Evolutionary conservation across 2,329 filamentous ascomycete species (phyloP), one percentile per base, ranked within the genome.

Genomic region (Ramularia endophylla): DNA sequence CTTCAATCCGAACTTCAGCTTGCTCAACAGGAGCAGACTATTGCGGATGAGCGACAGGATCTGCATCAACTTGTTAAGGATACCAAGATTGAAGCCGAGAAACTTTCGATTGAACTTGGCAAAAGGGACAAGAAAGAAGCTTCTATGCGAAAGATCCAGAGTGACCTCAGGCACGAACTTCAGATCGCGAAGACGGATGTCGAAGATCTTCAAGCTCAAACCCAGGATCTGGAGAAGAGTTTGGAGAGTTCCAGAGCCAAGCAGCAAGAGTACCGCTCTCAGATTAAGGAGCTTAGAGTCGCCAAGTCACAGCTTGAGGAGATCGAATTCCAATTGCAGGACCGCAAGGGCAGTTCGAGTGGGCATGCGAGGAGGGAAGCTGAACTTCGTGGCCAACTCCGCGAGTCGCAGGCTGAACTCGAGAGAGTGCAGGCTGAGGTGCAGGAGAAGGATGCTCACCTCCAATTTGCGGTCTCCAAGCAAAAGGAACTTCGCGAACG

Each of bases 51-150:
- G 55, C 73, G 77, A 31, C 69, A 72, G 29, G 77, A 81, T 44
- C 65, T 85, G 15, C 76, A 80, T 48, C 68, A 73, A 38, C 71
- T 78, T 61, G 68, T 81, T 18, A 78, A 77, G 46, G 74, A 78
- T 54, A 75, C 75, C 15, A 80, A 83, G 60, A 69, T 78, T 19
- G 63, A 67, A 39, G 59, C 61, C 11, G 64, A 68, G 38, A 53
- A 63, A 32, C 71, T 92, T n/a, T 81, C 86, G 52, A 73, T 85
- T 43, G 80, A 85, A 56, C 72, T 92, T 19, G 71, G 75, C 5
- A 78, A 85, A 56, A 80, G 84, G 47, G 81, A 87, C 41, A 71
- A 77, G 41, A 74, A 78, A 11, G 76, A 89, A 36, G 75, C 77
- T 29, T 64, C 69, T 22, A 68, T 80, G 19, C 65, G 70, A 25